Conservation (phyloP, 345 rosid species). For the Hirschfeldia incana region DNA sequence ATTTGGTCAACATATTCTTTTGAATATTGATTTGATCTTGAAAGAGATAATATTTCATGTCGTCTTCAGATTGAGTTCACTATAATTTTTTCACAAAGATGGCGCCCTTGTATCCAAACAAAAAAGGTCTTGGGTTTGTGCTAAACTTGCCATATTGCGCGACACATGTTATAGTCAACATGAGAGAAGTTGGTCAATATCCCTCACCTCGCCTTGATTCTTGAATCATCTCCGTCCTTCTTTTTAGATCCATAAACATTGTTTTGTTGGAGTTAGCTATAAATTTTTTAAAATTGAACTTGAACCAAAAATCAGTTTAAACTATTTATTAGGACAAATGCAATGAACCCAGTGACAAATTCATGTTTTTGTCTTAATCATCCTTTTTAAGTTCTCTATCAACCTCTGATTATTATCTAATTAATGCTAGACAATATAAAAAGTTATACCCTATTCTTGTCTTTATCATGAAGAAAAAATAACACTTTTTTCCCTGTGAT, state of each 20-base stretch:
- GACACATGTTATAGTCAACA: background rate
- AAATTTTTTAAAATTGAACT: background rate
- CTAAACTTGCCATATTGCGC: background rate
- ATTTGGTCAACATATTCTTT: background rate
- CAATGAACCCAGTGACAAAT: conserved; percentile 25
- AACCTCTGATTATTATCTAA: background rate
- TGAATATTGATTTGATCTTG: background rate
- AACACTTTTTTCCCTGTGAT: background rate
- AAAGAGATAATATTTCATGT: background rate
- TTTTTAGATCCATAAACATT: background rate
- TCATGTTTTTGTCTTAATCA: background rate
- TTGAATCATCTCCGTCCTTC: background rate
- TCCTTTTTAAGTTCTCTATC: conserved; percentile 1
- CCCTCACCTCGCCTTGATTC: background rate
- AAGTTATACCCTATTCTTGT: conserved; percentile 10
- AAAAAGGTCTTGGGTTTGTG: background rate
- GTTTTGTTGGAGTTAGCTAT: background rate
- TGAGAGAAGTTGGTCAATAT: background rate
- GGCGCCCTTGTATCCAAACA: background rate
- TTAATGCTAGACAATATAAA: conserved; percentile 1
- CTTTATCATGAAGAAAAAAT: conserved; percentile 17
- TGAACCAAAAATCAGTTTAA: background rate
- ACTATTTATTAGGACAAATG: background rate
- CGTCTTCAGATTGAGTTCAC: background rate
- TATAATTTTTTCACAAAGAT: background rate